A percentile compares a stretch with the other conserved stretches of the same genome.
Conservation (phyloP, 108 stramenopile genomes). For the Pseudonitzschia pungens region DNA sequence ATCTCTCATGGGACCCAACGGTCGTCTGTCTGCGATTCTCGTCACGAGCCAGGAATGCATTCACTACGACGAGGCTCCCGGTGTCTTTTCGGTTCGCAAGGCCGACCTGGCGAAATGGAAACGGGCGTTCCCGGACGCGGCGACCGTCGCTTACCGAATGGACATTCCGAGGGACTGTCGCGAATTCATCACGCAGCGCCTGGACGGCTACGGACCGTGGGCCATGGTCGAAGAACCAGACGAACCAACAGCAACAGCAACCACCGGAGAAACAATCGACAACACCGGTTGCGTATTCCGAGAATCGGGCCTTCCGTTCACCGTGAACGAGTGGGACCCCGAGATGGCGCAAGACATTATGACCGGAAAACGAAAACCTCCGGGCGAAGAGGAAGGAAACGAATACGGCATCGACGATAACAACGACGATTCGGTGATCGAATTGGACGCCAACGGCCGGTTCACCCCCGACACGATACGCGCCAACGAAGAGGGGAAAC, state of each 20-base stretch:
- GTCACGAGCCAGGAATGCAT: conserved; percentile 73
- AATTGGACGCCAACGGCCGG: conserved; percentile 21
- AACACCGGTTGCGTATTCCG: conserved; percentile 40
- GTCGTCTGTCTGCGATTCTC: conserved; percentile 53
- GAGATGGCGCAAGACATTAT: conserved; percentile 47
- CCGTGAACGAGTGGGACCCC: conserved; percentile 67
- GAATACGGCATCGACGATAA: no score
- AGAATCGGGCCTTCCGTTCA: conserved; percentile 67
- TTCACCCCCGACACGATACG: conserved; percentile 75
- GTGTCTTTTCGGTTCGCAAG: conserved; percentile 55
- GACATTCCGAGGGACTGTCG: conserved; percentile 82
- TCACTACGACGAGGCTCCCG: conserved; percentile 72
- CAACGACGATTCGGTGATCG: conserved; percentile 17
- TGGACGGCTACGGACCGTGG: conserved; percentile 90
- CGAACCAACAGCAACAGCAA: no score
- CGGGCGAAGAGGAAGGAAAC: conserved; percentile 19
- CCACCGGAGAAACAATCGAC: not conserved
- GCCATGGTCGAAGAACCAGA: conserved; percentile 45
- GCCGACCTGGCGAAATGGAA: conserved; percentile 68
- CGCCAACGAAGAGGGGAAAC: conserved; percentile 59
- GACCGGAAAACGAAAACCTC: conserved; percentile 22
- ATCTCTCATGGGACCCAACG: conserved; percentile 63
- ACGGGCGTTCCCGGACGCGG: conserved; percentile 56
- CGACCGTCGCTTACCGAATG: conserved; percentile 64
- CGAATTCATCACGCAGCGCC: conserved; percentile 55